These are phyloP conservation scores for Penicillium aurantiogriseum DNA, from an alignment of 2,329 filamentous ascomycete genomes.

Conservation along the genomic window DNA sequence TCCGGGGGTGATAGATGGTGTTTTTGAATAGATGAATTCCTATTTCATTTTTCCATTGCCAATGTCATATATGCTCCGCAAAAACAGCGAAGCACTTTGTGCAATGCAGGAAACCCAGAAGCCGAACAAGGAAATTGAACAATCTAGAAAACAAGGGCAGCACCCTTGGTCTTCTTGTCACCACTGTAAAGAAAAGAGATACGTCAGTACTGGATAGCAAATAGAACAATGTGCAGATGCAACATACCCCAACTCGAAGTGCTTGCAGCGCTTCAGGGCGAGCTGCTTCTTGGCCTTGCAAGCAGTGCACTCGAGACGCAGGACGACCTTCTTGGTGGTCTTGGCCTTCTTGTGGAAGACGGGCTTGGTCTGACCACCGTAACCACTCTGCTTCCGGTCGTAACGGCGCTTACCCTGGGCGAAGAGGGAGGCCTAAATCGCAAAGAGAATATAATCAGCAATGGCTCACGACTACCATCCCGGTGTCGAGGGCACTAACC, in stretches of 20 bases:
- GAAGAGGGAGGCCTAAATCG: slow-evolving; percentile 74
- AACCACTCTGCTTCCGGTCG: slow-evolving; percentile 98
- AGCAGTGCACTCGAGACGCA: slow-evolving; percentile 93
- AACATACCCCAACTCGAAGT: slow-evolving; percentile 98
- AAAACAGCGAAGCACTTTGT: slow-evolving; percentile 31
- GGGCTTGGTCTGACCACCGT: slow-evolving; percentile 99
- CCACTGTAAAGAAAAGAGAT: slow-evolving; percentile 61
- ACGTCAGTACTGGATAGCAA: slow-evolving; percentile 43
- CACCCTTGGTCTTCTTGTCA: slow-evolving; percentile 99
- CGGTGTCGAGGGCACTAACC: slow-evolving; percentile 50
- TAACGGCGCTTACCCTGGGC: slow-evolving; percentile 99
- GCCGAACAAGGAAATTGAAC: slow-evolving; percentile 46
- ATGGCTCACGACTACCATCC: slow-evolving; percentile 19
- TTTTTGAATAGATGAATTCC: slow-evolving; percentile 41
- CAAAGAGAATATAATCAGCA: slow-evolving; percentile 25
- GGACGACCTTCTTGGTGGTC: slow-evolving; percentile 99
- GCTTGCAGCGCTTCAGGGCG: slow-evolving; percentile 99
- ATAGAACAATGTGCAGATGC: not conserved
- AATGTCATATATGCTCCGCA: slow-evolving; percentile 40
- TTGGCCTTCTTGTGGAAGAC: slow-evolving; percentile 99
- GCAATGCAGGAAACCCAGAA: slow-evolving; percentile 44
- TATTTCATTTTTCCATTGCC: slow-evolving; percentile 46
- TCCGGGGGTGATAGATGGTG: slow-evolving; percentile 36
- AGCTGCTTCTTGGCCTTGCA: slow-evolving; percentile 99
- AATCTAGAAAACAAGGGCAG: slow-evolving; percentile 96